These are phyloP conservation scores for Trichocomaceae sp. DNA, from an alignment of 2,329 filamentous ascomycete species.

Conservation along the genomic window DNA sequence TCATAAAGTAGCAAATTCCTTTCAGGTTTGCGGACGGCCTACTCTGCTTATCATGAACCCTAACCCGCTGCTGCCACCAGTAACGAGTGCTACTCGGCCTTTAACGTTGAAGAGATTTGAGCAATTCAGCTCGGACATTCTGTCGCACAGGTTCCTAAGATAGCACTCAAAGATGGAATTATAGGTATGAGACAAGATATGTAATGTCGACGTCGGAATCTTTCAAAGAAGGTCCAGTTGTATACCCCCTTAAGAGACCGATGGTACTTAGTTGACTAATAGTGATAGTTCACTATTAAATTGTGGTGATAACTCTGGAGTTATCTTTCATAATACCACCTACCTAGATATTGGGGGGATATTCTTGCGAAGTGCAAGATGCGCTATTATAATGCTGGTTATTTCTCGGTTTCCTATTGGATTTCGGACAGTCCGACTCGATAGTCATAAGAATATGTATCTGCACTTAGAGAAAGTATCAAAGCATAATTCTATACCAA, in stretches of 20 bases:
- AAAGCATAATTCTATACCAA: neutral
- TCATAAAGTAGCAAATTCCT: neutral
- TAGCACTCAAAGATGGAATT: neutral
- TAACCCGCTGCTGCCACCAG: conserved; percentile 41
- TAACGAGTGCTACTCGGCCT: conserved; percentile 41
- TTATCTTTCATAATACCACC: neutral
- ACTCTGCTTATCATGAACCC: conserved; percentile 45
- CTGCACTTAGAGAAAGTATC: neutral
- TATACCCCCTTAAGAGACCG: too few species aligned
- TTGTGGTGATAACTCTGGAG: neutral
- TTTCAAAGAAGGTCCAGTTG: too few species aligned
- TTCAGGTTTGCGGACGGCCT: neutral
- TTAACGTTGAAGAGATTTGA: conserved; percentile 30
- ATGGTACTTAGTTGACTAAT: too few species aligned
- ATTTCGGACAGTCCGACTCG: neutral
- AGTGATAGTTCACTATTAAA: too few species aligned
- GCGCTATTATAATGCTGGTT: neutral
- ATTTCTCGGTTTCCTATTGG: neutral
- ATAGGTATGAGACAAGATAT: neutral
- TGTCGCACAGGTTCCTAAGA: neutral
- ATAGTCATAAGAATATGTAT: neutral
- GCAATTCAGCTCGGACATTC: conserved; percentile 14
- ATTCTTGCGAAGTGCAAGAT: neutral
- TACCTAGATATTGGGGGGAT: too few species aligned
- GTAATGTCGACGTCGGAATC: neutral